phyloP scores from a whole-genome alignment of 176 grass and related monocot species.

The Lolium perenne region DNA sequence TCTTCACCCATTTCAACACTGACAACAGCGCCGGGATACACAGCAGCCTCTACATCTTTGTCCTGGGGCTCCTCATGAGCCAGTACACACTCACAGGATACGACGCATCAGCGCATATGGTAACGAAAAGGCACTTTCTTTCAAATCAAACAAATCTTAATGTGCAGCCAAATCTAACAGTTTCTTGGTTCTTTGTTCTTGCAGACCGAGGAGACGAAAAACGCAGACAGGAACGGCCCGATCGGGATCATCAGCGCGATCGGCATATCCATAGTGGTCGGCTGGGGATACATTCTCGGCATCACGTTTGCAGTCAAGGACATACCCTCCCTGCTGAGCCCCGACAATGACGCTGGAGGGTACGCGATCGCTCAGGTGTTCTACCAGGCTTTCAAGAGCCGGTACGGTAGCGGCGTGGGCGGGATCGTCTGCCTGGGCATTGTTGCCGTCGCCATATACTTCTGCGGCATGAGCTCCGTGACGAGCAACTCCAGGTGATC shows the following conservation, averaged over 20 bases:
- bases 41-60: constrained; percentile 81
- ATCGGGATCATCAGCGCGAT: constrained; percentile 87
- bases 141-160: not conserved
- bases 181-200: not conserved
- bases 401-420: constrained; percentile 70
- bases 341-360: constrained; percentile 80
- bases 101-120: constrained; percentile 92
- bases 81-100: constrained; percentile 86
- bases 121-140: not conserved
- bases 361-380: constrained; percentile 87
- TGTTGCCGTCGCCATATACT: constrained; percentile 73
- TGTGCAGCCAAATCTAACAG: not conserved
- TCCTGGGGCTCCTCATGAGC: constrained; percentile 91
- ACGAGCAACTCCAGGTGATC: constrained; percentile 87
- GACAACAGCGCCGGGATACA: constrained; percentile 80
- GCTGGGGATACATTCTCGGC: constrained; percentile 84
- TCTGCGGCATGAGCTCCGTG: constrained; percentile 82
- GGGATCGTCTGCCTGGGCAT: constrained; percentile 85
- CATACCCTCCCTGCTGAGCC: constrained; percentile 70
- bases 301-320: constrained; percentile 85
- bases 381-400: constrained; percentile 79
- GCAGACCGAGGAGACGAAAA: constrained; percentile 90
- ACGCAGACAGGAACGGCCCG: constrained; percentile 75
- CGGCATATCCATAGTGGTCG: constrained; percentile 72
- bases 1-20: constrained; percentile 91